Conservation (phyloP, 106 monocot species). For the Cymbidium sinense region DNA sequence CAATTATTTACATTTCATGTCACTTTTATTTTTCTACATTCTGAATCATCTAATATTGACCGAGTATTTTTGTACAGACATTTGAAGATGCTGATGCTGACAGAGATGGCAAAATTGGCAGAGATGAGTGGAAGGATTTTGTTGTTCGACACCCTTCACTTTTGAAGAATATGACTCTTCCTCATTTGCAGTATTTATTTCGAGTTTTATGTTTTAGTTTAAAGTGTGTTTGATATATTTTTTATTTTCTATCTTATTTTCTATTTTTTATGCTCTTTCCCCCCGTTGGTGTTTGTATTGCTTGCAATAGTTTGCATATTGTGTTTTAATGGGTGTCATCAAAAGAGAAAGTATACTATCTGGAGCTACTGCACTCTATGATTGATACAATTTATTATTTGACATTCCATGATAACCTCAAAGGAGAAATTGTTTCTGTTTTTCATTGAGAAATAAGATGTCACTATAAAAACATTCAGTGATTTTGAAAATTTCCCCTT, state of each 20-base stretch:
- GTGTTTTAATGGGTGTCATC: background rate
- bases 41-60: background rate
- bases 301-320: background rate
- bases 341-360: background rate
- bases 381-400: background rate
- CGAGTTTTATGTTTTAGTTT: background rate
- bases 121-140: conserved; percentile 71
- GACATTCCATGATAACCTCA: background rate
- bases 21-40: background rate
- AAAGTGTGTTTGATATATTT: background rate
- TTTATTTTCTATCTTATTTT: too few relatives aligned
- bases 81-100: conserved; percentile 85
- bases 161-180: conserved; percentile 92
- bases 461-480: background rate
- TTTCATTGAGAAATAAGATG: background rate
- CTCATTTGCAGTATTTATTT: conserved; percentile 52
- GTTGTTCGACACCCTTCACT: conserved; percentile 60
- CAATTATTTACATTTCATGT: background rate
- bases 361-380: background rate
- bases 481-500: background rate
- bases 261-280: background rate
- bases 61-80: conserved; percentile 42
- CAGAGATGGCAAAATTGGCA: conserved; percentile 73
- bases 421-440: background rate
- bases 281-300: background rate